Evolutionary conservation across 2,329 filamentous ascomycete genomes (phyloP).

Genomic region (Colletotrichum tanaceti): DNA sequence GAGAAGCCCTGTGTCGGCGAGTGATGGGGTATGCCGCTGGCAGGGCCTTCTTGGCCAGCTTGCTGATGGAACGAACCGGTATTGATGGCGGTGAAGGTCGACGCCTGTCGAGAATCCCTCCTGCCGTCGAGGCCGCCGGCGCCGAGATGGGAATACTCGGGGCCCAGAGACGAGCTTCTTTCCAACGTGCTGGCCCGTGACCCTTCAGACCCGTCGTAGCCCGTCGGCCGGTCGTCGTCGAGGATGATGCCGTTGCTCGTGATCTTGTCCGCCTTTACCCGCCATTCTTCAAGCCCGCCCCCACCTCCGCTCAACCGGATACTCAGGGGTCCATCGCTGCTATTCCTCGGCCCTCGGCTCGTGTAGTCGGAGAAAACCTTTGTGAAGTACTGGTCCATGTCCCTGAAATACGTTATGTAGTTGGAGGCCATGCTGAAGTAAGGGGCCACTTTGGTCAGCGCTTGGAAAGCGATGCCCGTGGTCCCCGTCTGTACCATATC

Average conservation of each 20-base stretch:
- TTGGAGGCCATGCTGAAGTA: slow-evolving; percentile 68
- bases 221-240: slow-evolving; percentile 46
- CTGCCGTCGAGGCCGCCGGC: slow-evolving; percentile 25
- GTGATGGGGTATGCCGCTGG: slow-evolving; percentile 17
- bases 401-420: slow-evolving; percentile 64
- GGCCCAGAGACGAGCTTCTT: slow-evolving; percentile 45
- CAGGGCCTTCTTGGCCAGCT: slow-evolving; percentile 12
- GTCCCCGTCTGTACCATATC: slow-evolving; percentile 54
- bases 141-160: slow-evolving; percentile 43
- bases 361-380: slow-evolving; percentile 54
- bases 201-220: slow-evolving; percentile 43
- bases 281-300: slow-evolving; percentile 68
- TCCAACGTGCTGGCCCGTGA: slow-evolving; percentile 49
- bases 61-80: neutral
- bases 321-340: slow-evolving; percentile 50
- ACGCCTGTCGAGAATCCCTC: slow-evolving; percentile 43
- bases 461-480: slow-evolving; percentile 60
- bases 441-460: slow-evolving; percentile 63
- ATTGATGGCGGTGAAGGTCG: slow-evolving; percentile 56
- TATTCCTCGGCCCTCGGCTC: slow-evolving; percentile 45
- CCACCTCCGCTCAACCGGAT: slow-evolving; percentile 57
- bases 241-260: slow-evolving; percentile 59
- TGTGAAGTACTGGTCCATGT: slow-evolving; percentile 65
- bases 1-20: slow-evolving; percentile 29
- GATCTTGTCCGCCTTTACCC: slow-evolving; percentile 52